Percentiles rank a stretch among this genome's conserved stretches.
phyloP scores from a whole-genome alignment of 306 rosid genomes.

The Cucumis hystrix region DNA sequence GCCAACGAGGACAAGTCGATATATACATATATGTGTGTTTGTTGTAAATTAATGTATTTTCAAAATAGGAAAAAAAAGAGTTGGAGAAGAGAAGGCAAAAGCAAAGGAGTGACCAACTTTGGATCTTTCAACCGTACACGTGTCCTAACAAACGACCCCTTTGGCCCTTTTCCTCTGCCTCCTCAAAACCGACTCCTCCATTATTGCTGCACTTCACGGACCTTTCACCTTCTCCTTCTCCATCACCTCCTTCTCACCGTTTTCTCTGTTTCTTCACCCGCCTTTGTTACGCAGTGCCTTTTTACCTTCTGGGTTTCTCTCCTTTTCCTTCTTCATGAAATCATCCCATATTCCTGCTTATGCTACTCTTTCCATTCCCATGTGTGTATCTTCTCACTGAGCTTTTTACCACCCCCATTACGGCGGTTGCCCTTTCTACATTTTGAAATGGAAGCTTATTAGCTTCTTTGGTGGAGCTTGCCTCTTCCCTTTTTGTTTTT shows the following conservation, averaged over 20 bases:
- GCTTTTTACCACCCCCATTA: not conserved
- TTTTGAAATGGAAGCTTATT: not conserved
- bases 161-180: constrained; percentile 3
- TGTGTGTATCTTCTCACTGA: not conserved
- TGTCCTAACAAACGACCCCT: constrained; percentile 3
- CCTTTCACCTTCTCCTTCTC: not conserved
- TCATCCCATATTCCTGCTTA: not conserved
- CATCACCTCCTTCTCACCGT: not conserved
- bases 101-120: not conserved
- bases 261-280: not conserved
- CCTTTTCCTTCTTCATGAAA: not conserved
- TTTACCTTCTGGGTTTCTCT: not conserved
- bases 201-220: not conserved
- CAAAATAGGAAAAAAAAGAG: not conserved
- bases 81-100: not conserved
- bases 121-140: constrained; percentile 15
- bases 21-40: too few relatives aligned
- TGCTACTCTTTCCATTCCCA: not conserved
- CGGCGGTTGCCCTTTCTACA: constrained; percentile 5
- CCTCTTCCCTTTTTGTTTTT: not conserved
- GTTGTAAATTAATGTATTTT: too few relatives aligned
- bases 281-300: not conserved
- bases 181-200: constrained; percentile 2
- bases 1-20: too few relatives aligned
- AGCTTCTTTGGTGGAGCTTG: too few relatives aligned